These are phyloP conservation scores for Lachnellula cervina DNA, from an alignment of 2,329 filamentous ascomycete genomes.

Conservation along the genomic window DNA sequence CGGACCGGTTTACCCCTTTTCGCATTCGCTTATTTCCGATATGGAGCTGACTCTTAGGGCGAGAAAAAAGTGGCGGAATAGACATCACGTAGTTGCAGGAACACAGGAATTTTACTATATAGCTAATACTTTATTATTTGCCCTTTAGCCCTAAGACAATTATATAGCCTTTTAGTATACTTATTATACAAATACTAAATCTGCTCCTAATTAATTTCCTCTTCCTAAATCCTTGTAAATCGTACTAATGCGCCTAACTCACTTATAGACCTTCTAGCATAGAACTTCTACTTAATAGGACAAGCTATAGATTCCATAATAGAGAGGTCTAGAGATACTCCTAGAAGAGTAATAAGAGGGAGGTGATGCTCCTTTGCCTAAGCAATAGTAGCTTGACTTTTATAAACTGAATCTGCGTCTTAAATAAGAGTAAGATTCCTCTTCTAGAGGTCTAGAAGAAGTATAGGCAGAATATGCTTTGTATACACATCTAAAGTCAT, in stretches of 20 bases:
- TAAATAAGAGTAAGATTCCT: background rate
- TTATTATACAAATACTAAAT: background rate
- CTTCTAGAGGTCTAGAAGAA: background rate
- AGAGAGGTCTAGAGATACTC: background rate
- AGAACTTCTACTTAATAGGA: background rate
- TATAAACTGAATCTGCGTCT: background rate
- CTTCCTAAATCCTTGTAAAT: background rate
- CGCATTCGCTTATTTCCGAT: too few relatives aligned
- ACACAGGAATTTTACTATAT: too few relatives aligned
- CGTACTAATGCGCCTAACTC: too few relatives aligned
- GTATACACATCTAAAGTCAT: background rate
- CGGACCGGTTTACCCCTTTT: too few relatives aligned
- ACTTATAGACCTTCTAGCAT: background rate
- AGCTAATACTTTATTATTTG: background rate
- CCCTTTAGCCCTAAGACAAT: background rate
- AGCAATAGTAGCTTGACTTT: background rate
- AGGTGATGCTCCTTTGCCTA: background rate
- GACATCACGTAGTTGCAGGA: too few relatives aligned
- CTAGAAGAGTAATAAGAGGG: background rate
- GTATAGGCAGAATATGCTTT: background rate
- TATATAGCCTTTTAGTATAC: background rate
- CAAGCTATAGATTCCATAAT: background rate
- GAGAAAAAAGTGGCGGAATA: too few relatives aligned
- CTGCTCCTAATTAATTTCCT: background rate
- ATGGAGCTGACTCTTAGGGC: too few relatives aligned